These are phyloP conservation scores for Vitis rotundifolia DNA, from an alignment of 164 flowering plant species.

Conservation along the genomic window DNA sequence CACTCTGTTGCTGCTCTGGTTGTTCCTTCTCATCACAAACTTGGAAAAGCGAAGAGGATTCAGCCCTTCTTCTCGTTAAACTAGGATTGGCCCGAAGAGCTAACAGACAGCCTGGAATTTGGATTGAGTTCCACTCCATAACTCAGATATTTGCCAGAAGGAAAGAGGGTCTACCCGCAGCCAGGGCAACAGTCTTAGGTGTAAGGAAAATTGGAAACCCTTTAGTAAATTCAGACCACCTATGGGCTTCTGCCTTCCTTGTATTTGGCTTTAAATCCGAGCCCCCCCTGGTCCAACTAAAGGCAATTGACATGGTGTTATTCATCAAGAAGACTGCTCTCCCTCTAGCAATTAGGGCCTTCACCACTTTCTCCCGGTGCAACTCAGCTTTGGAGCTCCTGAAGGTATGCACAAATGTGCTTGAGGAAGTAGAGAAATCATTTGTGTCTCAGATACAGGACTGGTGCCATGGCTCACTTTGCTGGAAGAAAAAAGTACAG, in stretches of 20 bases:
- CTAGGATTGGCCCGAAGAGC: constrained; percentile 73
- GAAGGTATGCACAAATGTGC: constrained; percentile 81
- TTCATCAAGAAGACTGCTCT: constrained; percentile 74
- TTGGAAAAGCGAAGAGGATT: constrained; percentile 65
- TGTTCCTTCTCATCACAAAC: constrained; percentile 42
- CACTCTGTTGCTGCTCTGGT: constrained; percentile 44
- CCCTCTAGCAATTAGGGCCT: constrained; percentile 75
- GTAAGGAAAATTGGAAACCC: constrained; percentile 60
- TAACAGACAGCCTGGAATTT: constrained; percentile 48
- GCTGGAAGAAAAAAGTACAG: constrained; percentile 68
- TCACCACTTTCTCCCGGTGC: constrained; percentile 76
- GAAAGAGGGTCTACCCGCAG: constrained; percentile 50
- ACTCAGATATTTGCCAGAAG: constrained; percentile 56
- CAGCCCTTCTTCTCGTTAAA: constrained; percentile 64
- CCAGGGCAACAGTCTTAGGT: constrained; percentile 66
- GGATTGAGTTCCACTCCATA: constrained; percentile 74
- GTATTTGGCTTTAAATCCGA: constrained; percentile 89
- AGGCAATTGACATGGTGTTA: constrained; percentile 65
- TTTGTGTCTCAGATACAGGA: constrained; percentile 85
- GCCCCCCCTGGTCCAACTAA: constrained; percentile 71
- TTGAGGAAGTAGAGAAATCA: constrained; percentile 87
- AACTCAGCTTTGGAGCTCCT: constrained; percentile 81
- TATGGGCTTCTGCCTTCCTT: constrained; percentile 83
- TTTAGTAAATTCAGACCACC: constrained; percentile 52
- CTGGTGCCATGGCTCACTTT: constrained; percentile 75